Evolutionary conservation across 257 asterid species (phyloP), one percentile per base, ranked within the genome.

Genomic region (Verbena officinalis): DNA sequence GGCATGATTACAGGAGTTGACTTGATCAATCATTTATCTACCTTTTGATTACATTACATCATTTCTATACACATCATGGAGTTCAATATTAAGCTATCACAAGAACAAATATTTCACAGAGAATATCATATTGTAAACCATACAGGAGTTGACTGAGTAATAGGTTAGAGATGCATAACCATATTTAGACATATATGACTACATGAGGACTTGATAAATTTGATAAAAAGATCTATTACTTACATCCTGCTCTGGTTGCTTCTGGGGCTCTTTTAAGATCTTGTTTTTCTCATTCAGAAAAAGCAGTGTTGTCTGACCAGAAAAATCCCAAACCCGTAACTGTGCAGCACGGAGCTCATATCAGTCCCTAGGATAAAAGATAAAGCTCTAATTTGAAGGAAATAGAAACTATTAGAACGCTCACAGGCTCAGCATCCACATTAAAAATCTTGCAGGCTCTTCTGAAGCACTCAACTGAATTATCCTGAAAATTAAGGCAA

Each of bases 241-340:
- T 80, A 93, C 97, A 76, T 90, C 97, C 77, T 85, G 95, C 69
- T 86, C 97, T 61, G 87, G 57, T 71, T 75, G 95, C 77, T 83
- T 78, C 54, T 70, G 91, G 30, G 81, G 78, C 62, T 90, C 97
- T 70, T 87, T 86, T 34, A 73, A 65, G 81, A 51, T 74, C 83
- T 79, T 82, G 78, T 79, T 79, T 77, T 76, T 81, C 78, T 87
- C 95, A 20, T 77, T 83, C 79, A 81, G 65, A 72, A 86, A 79
- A 79, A 80, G 88, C 78, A 83, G 67, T 15, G 77, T 73, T 22
- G 95, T 87, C 81, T 80, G 92, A 64, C 96, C 97, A 23, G 97
- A 84, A 69, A 93, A 90, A 80, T 93, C 99, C 99, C 97, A 93
- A 71, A 93, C 82, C 69, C 89, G 81, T 53, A 85, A 74, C 97